Evolutionary conservation across 208 protist species (phyloP), one percentile per base, ranked within the genome.

Genomic region (Crithidia sp.): DNA sequence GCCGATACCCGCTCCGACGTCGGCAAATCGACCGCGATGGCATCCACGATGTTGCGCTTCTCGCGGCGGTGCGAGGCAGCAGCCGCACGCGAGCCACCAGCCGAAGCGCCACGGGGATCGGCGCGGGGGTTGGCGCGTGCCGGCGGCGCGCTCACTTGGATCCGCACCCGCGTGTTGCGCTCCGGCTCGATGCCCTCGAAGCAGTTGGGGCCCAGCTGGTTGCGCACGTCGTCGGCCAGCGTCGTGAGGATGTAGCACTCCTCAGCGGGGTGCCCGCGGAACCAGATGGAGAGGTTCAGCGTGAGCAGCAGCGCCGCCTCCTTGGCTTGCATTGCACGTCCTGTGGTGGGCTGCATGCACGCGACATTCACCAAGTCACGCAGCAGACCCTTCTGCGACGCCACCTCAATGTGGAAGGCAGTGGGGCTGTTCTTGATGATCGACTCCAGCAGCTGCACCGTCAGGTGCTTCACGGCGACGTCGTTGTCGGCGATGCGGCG

Each of bases 231-330:
- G 41, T 88, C 78, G 40, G 84, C 86, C 8, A 96, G 75, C 36
- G 85, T 86, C 4, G 87, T 83, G 7, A 96, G 74, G 39, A 91
- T 84, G 62, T 87, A 81, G 67, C 84, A 77, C 44, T 81, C 76
- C 12, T 77, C 65, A 52, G 91, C 86, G 0, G 86, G 87, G 76
- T 96, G 87, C 2, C 83, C 82, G 37, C 85, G 77, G 66, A 96
- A 96, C 89, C 91, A 96, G 62, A 93, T 81, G 65, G 87, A 92
- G 16, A 96, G 70, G 81, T 96, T 94, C 28, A 93, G 74, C 16
- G 90, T 86, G n/a, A 96, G 83, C 58, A 74, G 57, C 12, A 92
- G 77, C 5, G 91, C 91, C 16, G 85, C 81, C 73, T 88, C 71
- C 53, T 80, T 84, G 44, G 91, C 79, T 55, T 85, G 75, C 67